These are phyloP conservation scores for Geosmithia morbida DNA, from an alignment of 2,329 filamentous ascomycete genomes.

Conservation along the genomic window DNA sequence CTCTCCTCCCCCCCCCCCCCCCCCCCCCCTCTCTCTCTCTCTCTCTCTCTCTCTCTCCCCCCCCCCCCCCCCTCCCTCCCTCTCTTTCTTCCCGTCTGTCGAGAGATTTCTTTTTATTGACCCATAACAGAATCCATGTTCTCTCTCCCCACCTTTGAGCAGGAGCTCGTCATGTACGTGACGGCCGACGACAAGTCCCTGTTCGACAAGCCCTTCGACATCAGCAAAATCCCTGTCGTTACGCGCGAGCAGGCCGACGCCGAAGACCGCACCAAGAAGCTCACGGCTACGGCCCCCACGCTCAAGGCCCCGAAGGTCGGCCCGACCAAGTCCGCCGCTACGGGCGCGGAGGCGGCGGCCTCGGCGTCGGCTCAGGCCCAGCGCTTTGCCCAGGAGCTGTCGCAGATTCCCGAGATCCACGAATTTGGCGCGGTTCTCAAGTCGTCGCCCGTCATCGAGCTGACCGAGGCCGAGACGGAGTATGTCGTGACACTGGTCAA, in stretches of 20 bases:
- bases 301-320: conserved; percentile 83
- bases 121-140: conserved; percentile 68
- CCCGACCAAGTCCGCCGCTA: conserved; percentile 54
- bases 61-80: too few species aligned
- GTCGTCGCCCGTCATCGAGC: conserved; percentile 71
- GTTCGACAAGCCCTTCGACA: conserved; percentile 78
- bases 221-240: conserved; percentile 80
- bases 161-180: conserved; percentile 95
- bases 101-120: conserved; percentile 4
- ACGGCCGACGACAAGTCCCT: conserved; percentile 79
- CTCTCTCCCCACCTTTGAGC: conserved; percentile 86
- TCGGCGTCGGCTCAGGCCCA: conserved; percentile 69
- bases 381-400: conserved; percentile 76
- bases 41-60: too few species aligned
- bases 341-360: conserved; percentile 60
- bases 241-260: conserved; percentile 92
- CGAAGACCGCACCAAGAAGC: conserved; percentile 93
- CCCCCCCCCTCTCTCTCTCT: too few species aligned
- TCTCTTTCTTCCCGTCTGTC: too few species aligned
- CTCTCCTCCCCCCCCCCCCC: too few species aligned
- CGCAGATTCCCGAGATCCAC: conserved; percentile 81
- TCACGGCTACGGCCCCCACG: conserved; percentile 80
- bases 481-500: conserved; percentile 91
- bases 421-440: conserved; percentile 85
- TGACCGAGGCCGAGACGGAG: conserved; percentile 94